Conservation (phyloP, 2,329 filamentous ascomycete genomes). For the Colletotrichum lentis region DNA sequence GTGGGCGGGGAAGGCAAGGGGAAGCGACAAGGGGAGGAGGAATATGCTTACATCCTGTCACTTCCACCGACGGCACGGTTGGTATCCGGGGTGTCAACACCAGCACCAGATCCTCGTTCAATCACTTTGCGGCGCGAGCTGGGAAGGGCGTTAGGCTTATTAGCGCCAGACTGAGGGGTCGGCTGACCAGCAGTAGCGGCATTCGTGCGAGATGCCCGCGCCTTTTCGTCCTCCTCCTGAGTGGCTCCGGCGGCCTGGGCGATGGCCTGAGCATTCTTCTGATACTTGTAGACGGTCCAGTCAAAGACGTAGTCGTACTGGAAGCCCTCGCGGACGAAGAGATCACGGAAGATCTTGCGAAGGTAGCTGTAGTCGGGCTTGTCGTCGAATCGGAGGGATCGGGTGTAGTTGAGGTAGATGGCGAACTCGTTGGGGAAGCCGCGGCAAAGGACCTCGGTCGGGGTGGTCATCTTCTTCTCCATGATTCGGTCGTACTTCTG, state of each 20-base stretch:
- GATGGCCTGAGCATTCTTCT: constrained; percentile 93
- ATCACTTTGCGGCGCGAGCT: constrained; percentile 86
- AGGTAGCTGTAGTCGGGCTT: constrained; percentile 99
- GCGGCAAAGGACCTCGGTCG: constrained; percentile 97
- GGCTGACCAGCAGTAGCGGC: constrained; percentile 70
- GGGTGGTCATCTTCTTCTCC: constrained; percentile 99
- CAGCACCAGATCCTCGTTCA: constrained; percentile 67
- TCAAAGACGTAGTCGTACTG: constrained; percentile 99
- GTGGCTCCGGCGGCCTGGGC: constrained; percentile 73
- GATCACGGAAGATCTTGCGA: constrained; percentile 99
- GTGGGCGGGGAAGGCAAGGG: constrained; percentile 71
- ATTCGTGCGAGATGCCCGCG: constrained; percentile 71
- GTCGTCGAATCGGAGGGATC: constrained; percentile 97
- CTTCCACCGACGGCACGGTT: constrained; percentile 80
- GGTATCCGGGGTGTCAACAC: constrained; percentile 74
- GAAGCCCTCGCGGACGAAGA: constrained; percentile 98
- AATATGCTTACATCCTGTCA: constrained; percentile 92
- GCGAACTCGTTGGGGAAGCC: constrained; percentile 99
- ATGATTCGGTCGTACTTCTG: constrained; percentile 99
- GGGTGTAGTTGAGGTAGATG: constrained; percentile 99
- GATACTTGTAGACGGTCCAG: constrained; percentile 99
- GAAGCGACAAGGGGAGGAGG: too few species aligned
- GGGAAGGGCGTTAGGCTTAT: constrained; percentile 77
- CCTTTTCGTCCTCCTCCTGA: constrained; percentile 80
- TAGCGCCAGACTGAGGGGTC: constrained; percentile 65